These are phyloP conservation scores for Melastoma candidum DNA, from an alignment of 441 rosid genomes.

Conservation along the genomic window DNA sequence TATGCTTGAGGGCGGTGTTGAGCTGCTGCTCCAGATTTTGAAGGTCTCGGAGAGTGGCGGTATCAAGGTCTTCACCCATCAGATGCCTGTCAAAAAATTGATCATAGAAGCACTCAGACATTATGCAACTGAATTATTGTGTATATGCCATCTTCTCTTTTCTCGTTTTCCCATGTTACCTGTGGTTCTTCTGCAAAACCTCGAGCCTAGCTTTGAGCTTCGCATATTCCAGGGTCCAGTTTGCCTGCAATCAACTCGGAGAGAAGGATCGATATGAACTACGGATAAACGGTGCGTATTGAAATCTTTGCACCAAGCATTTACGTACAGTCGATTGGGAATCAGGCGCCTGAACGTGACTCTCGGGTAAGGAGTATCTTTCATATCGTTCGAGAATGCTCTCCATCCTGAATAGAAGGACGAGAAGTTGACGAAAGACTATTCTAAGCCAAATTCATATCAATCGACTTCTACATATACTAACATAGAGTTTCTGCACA, in stretches of 20 bases:
- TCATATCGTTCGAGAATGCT: constrained; percentile 84
- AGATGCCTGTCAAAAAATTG: constrained; percentile 40
- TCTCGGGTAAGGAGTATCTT: constrained; percentile 62
- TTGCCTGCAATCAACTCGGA: constrained; percentile 29
- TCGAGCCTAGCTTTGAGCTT: constrained; percentile 88
- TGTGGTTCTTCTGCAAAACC: constrained; percentile 69
- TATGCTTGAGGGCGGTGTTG: constrained; percentile 67
- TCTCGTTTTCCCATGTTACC: constrained; percentile 20
- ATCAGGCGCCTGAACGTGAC: constrained; percentile 46
- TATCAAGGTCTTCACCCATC: constrained; percentile 75
- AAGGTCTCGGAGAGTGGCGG: constrained; percentile 67
- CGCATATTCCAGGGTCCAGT: constrained; percentile 77
- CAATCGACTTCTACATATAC: neutral
- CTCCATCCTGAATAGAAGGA: constrained; percentile 60
- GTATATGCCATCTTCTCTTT: neutral
- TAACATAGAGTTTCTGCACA: constrained; percentile 1
- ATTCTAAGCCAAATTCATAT: neutral
- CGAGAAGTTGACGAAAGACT: neutral
- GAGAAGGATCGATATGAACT: neutral
- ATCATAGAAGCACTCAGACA: neutral
- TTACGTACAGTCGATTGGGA: constrained; percentile 37
- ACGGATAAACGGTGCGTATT: neutral
- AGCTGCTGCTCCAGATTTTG: constrained; percentile 88
- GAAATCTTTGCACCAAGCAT: neutral
- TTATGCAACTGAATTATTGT: neutral